These are phyloP conservation scores for Gnaphalium uliginosum DNA, from an alignment of 129 eudicot genomes.

Conservation along the genomic window DNA sequence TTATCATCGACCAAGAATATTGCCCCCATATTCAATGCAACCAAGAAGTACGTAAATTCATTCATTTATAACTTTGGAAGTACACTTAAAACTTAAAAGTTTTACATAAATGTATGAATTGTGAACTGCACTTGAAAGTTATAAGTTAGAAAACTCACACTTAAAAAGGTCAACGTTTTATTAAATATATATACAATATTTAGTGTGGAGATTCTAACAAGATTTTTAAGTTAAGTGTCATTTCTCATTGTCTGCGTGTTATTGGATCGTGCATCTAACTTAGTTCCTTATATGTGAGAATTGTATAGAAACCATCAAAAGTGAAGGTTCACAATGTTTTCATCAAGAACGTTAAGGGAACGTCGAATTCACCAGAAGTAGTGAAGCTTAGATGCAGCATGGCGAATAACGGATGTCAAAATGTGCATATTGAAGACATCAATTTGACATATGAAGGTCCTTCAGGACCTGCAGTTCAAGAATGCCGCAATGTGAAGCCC, in stretches of 20 bases:
- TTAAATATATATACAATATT: no score
- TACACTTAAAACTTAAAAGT: not conserved
- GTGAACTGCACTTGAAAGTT: not conserved
- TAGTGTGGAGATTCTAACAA: no score
- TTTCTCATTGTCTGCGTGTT: no score
- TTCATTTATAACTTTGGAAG: not conserved
- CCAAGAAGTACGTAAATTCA: constrained; percentile 28
- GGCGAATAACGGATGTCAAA: constrained; percentile 47
- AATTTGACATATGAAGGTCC: constrained; percentile 44
- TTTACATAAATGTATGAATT: not conserved
- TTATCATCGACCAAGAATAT: constrained; percentile 61
- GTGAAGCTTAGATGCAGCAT: constrained; percentile 59
- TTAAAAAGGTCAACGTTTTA: no score
- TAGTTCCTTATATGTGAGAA: not conserved
- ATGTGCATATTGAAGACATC: constrained; percentile 49
- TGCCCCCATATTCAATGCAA: constrained; percentile 56
- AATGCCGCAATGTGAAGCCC: constrained; percentile 51
- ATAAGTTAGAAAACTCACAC: no score
- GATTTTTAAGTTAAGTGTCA: no score
- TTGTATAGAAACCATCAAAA: constrained; percentile 45
- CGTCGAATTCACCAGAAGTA: constrained; percentile 34
- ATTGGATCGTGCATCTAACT: not conserved
- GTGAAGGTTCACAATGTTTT: constrained; percentile 52
- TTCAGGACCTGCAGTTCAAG: constrained; percentile 39
- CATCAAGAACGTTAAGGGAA: constrained; percentile 51